Conservation (phyloP, 2,329 filamentous ascomycete species). For the Keithomyces neogunnii region DNA sequence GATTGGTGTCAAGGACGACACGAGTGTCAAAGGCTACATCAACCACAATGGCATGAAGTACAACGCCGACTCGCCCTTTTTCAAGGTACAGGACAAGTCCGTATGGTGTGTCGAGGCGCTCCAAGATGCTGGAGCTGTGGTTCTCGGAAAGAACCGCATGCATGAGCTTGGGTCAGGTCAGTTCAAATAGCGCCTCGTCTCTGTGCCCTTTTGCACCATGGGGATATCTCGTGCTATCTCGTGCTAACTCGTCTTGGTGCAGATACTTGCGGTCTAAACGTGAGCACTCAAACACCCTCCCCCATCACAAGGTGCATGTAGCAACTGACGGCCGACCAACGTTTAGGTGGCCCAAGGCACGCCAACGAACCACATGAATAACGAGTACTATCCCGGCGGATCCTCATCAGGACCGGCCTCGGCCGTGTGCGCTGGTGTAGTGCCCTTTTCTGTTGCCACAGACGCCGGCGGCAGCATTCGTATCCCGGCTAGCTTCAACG, state of each 20-base stretch:
- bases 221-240: background rate
- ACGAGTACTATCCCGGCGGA: slow-evolving; percentile 69
- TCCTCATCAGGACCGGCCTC: slow-evolving; percentile 73
- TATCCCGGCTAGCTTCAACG: slow-evolving; percentile 67
- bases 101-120: slow-evolving; percentile 64
- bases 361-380: slow-evolving; percentile 70
- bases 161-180: slow-evolving; percentile 64
- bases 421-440: slow-evolving; percentile 57
- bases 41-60: slow-evolving; percentile 56
- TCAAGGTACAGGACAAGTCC: slow-evolving; percentile 45
- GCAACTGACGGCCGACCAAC: slow-evolving; percentile 25
- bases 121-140: slow-evolving; percentile 64
- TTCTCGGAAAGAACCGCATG: slow-evolving; percentile 72
- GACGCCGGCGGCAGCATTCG: slow-evolving; percentile 72
- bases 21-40: slow-evolving; percentile 61
- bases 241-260: background rate
- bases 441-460: slow-evolving; percentile 67
- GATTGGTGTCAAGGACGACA: slow-evolving; percentile 76
- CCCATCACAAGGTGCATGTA: background rate
- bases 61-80: slow-evolving; percentile 42
- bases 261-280: slow-evolving; percentile 79
- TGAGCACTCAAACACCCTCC: slow-evolving; percentile 15
- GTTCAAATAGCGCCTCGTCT: slow-evolving; percentile 24
- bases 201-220: too few species aligned
- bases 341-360: slow-evolving; percentile 56